Evolutionary conservation across 176 grass and related monocot genomes (phyloP).

Genomic region (Alloteropsis semialata): DNA sequence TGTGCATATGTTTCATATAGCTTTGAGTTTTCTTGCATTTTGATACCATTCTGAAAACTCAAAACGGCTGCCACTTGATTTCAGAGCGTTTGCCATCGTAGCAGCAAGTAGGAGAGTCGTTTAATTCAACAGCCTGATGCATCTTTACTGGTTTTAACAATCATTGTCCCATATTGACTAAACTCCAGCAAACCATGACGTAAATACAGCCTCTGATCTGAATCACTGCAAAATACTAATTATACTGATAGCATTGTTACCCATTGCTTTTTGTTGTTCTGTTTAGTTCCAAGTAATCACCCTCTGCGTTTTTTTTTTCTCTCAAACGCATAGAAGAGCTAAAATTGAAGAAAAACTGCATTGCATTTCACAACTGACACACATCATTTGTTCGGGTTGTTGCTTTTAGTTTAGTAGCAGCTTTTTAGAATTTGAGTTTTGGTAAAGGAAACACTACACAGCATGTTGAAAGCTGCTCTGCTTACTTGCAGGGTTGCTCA

Average conservation of each 20-base stretch:
- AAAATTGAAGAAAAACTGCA: no score
- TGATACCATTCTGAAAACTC: background rate
- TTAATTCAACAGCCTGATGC: background rate
- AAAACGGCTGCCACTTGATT: background rate
- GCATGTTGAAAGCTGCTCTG: background rate
- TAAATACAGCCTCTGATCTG: background rate
- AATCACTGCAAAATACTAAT: background rate
- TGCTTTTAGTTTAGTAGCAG: background rate
- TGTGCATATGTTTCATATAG: background rate
- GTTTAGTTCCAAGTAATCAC: background rate
- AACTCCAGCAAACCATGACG: background rate
- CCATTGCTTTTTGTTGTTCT: background rate
- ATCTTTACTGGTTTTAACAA: background rate
- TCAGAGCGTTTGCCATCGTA: background rate
- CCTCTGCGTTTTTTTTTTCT: no score
- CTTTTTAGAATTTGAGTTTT: background rate
- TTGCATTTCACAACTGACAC: background rate
- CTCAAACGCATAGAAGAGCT: no score
- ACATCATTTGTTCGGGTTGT: background rate
- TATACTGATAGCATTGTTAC: background rate
- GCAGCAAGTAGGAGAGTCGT: background rate
- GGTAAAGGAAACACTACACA: background rate
- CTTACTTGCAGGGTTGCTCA: conserved; percentile 50
- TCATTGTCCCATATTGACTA: background rate
- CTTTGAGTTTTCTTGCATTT: background rate